phyloP scores from a whole-genome alignment of 257 asterid genomes.

The Craterostigma plantagineum region DNA sequence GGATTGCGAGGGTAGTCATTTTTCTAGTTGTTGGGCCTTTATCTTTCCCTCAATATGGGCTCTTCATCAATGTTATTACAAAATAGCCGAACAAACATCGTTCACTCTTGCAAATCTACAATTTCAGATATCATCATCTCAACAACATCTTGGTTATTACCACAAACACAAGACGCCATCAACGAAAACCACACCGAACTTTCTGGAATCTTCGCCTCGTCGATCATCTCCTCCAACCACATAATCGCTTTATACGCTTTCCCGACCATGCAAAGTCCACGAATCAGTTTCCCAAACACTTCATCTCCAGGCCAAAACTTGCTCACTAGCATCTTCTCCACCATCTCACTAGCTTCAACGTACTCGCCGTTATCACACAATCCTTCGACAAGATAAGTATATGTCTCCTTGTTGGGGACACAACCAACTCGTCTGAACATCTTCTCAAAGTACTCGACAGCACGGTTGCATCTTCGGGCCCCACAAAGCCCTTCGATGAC shows the following conservation, averaged over 20 bases:
- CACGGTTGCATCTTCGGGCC: constrained; percentile 20
- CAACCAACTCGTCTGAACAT: constrained; percentile 42
- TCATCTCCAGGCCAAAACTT: constrained; percentile 43
- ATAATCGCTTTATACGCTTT: constrained; percentile 42
- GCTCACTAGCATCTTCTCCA: constrained; percentile 50
- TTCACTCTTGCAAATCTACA: too few species aligned
- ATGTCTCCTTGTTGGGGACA: constrained; percentile 44
- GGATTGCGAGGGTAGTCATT: too few species aligned
- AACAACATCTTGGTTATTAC: too few species aligned
- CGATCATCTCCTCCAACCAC: constrained; percentile 85
- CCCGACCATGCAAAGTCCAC: constrained; percentile 44
- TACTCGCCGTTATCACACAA: constrained; percentile 51
- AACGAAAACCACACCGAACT: constrained; percentile 42
- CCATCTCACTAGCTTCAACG: constrained; percentile 43
- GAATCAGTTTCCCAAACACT: constrained; percentile 27
- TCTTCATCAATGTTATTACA: too few species aligned
- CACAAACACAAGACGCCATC: constrained; percentile 17
- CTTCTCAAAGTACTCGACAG: constrained; percentile 36
- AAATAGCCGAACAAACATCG: too few species aligned
- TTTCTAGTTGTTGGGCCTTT: too few species aligned
- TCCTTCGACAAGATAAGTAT: constrained; percentile 40
- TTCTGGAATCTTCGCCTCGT: constrained; percentile 48
- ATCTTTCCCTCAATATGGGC: too few species aligned
- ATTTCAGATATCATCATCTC: too few species aligned
- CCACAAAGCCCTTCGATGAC: constrained; percentile 53